A percentile compares a stretch with the other conserved stretches of the same genome.
These are phyloP conservation scores for Arthroderma uncinatum DNA, from an alignment of 2,329 filamentous ascomycete genomes.

Conservation along the genomic window DNA sequence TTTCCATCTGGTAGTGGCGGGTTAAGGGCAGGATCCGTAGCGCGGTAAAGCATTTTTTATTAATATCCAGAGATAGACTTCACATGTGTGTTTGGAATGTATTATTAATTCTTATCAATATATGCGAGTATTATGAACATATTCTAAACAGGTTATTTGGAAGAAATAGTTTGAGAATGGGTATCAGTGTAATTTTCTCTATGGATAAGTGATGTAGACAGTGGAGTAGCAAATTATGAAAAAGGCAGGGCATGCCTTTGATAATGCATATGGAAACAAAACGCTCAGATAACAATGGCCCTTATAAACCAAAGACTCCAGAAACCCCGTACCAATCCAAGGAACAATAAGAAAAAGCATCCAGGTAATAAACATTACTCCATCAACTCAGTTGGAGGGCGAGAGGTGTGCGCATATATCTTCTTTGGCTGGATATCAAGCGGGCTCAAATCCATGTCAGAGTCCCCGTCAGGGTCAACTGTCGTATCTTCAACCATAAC, in stretches of 20 bases:
- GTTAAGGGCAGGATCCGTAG: background rate
- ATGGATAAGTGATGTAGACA: background rate
- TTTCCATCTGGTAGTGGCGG: slow-evolving; percentile 36
- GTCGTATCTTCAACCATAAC: slow-evolving; percentile 55
- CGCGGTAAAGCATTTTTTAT: background rate
- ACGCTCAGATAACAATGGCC: no score
- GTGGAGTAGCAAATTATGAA: background rate
- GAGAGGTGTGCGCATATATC: slow-evolving; percentile 42
- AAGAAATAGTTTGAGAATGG: background rate
- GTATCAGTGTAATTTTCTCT: no score
- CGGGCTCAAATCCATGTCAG: slow-evolving; percentile 34
- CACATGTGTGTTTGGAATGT: no score
- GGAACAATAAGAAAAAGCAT: background rate
- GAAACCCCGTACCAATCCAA: background rate
- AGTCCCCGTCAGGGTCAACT: slow-evolving; percentile 31
- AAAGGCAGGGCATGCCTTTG: background rate
- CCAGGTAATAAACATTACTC: slow-evolving; percentile 19
- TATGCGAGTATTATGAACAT: no score
- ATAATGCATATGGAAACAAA: background rate
- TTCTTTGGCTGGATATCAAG: slow-evolving; percentile 35
- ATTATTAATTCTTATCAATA: no score
- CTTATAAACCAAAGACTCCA: background rate
- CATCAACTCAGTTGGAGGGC: slow-evolving; percentile 49
- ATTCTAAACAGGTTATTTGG: no score
- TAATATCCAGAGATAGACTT: no score